Evolutionary conservation across 345 rosid species (phyloP), one percentile per base, ranked within the genome.

Genomic region (Chamaenerion angustifolium): DNA sequence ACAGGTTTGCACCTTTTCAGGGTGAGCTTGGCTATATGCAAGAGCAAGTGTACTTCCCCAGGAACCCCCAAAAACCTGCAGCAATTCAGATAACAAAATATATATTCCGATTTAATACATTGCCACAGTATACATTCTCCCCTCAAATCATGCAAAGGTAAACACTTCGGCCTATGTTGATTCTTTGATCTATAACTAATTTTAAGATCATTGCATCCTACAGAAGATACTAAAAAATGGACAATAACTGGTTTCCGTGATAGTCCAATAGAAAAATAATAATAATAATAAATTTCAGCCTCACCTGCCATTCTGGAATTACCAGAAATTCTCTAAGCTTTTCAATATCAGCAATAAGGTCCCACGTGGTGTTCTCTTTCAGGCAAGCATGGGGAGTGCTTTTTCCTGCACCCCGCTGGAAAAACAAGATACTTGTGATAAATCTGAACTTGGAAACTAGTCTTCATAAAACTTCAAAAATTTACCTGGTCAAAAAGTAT

Each of bases 41-140:
- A 90, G 85, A 25, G 96, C 82, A 54, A 90, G 76, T 47, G 96
- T 90, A 61, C 98, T 90, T 72, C 98, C 96, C 96, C 98, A 90
- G 23, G 98, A 90, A 42, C 96, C 98, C 46, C 98, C 95, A 75
- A 90, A 83, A 54, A 87, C 89, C 98, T 90, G 47, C 40, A 44
- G 1, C 56, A 64, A 49, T 58, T 2, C 2, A 4, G 25, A 21
- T 21, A 21, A 69, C n/a, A 45, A 19, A 14, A 45, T 14, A 45
- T 16, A 45, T 16, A 14, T 45, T 7, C 13, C 48, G 5, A 46
- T 17, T 7, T 13, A n/a, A 46, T 23, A 16, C 12, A 12, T 6
- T 1, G 8, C 16, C 14, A 13, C 13, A 8, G 16, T 44, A 1
- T 17, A 13, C 16, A 3, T 46, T 46, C 16, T 7, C 12, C 42